phyloP scores from a whole-genome alignment of 1,284 basidiomycete genomes.

The Hypsizygus ulmarius region DNA sequence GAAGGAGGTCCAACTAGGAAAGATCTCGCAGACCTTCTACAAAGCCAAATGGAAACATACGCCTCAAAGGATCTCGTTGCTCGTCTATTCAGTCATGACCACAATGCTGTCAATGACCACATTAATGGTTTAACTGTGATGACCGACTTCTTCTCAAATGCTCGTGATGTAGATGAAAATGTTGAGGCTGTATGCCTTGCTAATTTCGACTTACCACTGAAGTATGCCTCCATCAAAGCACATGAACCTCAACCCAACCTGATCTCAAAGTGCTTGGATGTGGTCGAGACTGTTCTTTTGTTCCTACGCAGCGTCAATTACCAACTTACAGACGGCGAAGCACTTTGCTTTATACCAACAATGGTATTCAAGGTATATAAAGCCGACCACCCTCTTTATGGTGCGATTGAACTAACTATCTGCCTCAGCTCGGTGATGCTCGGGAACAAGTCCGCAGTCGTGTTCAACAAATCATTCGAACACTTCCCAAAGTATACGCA shows the following conservation, averaged over 20 bases:
- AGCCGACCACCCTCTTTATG: neutral
- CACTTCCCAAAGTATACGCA: constrained; percentile 78
- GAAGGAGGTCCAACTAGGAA: constrained; percentile 80
- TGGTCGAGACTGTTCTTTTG: constrained; percentile 77
- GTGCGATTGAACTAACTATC: constrained; percentile 9
- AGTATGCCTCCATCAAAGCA: constrained; percentile 90
- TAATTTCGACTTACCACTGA: constrained; percentile 90
- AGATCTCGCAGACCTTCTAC: constrained; percentile 85
- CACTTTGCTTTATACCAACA: constrained; percentile 86
- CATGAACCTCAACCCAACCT: constrained; percentile 95
- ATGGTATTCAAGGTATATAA: constrained; percentile 81
- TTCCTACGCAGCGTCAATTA: constrained; percentile 73
- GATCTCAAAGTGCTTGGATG: constrained; percentile 86
- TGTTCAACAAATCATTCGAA: constrained; percentile 71
- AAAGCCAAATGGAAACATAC: constrained; percentile 89
- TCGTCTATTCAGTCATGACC: constrained; percentile 92
- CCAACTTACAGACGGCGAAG: constrained; percentile 87
- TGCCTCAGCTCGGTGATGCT: constrained; percentile 71
- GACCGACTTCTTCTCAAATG: constrained; percentile 70
- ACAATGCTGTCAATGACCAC: constrained; percentile 93
- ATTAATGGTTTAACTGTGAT: constrained; percentile 75
- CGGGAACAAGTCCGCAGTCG: constrained; percentile 72
- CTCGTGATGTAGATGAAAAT: constrained; percentile 57
- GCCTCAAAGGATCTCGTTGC: constrained; percentile 75
- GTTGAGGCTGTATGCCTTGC: constrained; percentile 75